phyloP scores from a whole-genome alignment of 2,329 filamentous ascomycete genomes.

The Xylogone sp. region DNA sequence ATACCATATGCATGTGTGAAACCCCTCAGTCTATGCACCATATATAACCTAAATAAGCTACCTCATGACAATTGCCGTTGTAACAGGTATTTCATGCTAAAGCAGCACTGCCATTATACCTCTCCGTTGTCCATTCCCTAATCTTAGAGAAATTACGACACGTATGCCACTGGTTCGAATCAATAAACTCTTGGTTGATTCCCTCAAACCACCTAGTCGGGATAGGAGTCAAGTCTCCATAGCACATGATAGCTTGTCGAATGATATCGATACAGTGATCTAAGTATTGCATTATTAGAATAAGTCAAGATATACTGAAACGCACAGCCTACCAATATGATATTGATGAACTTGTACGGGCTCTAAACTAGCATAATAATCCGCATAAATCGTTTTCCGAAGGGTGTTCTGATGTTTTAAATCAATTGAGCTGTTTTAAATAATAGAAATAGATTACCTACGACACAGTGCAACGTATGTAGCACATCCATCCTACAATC shows the following conservation, averaged over 20 bases:
- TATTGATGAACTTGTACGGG: slow-evolving; percentile 4
- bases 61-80: too few relatives aligned
- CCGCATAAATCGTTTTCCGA: slow-evolving; percentile 9
- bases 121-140: neutral
- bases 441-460: too few relatives aligned
- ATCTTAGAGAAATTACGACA: slow-evolving; percentile 8
- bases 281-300: neutral
- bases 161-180: slow-evolving; percentile 14
- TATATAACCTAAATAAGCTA: too few relatives aligned
- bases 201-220: slow-evolving; percentile 8
- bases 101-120: neutral
- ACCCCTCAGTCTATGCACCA: too few relatives aligned
- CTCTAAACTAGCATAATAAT: slow-evolving; percentile 12
- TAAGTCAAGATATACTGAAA: neutral
- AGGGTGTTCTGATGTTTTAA: slow-evolving; percentile 16
- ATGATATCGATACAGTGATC: slow-evolving; percentile 17
- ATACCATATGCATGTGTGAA: too few relatives aligned
- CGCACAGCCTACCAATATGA: slow-evolving; percentile 9
- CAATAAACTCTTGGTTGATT: slow-evolving; percentile 8
- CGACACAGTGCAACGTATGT: too few relatives aligned
- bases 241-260: slow-evolving; percentile 14
- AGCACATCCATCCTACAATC: too few relatives aligned
- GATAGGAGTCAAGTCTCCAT: slow-evolving; percentile 13
- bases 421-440: too few relatives aligned
- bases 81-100: too few relatives aligned